Percentiles rank a stretch among this genome's conserved stretches.
phyloP scores from a whole-genome alignment of 2,329 filamentous ascomycete genomes.

The Colletotrichum sojae region DNA sequence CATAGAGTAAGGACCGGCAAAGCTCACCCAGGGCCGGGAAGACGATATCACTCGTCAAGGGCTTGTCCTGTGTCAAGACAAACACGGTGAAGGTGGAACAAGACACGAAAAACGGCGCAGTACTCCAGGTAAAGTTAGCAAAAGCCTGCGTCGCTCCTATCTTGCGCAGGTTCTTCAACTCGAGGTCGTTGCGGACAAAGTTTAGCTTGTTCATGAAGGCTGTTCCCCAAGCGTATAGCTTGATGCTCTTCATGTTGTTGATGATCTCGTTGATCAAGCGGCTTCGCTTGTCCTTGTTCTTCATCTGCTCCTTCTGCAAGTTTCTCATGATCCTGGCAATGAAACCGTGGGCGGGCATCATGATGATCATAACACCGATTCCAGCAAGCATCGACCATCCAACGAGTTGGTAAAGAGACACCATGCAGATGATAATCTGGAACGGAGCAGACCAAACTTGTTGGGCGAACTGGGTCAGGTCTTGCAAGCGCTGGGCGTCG shows the following conservation, averaged over 20 bases:
- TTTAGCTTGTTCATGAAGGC: constrained; percentile 99
- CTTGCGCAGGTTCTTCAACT: constrained; percentile 94
- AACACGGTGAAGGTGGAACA: constrained; percentile 97
- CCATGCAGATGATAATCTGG: constrained; percentile 95
- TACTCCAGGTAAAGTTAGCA: constrained; percentile 98
- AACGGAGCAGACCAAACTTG: constrained; percentile 98
- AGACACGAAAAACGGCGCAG: constrained; percentile 96
- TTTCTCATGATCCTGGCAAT: constrained; percentile 95
- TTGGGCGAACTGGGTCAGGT: constrained; percentile 94
- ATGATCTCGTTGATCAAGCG: constrained; percentile 96
- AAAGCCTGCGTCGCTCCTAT: constrained; percentile 95
- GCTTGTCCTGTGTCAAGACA: constrained; percentile 84
- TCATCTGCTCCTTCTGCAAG: constrained; percentile 97
- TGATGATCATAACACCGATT: constrained; percentile 93
- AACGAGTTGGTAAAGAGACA: constrained; percentile 94
- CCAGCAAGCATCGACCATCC: constrained; percentile 96
- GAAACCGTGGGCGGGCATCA: constrained; percentile 95
- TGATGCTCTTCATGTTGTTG: constrained; percentile 99
- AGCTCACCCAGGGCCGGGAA: constrained; percentile 80
- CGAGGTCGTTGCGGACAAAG: constrained; percentile 94
- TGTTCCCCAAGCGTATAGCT: constrained; percentile 96
- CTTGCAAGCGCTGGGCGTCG: constrained; percentile 94
- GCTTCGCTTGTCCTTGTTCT: constrained; percentile 96
- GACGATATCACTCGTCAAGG: constrained; percentile 93
- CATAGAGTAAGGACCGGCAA: not conserved